Percentiles rank a stretch among this genome's conserved stretches.
These are phyloP conservation scores for Podaxis sp. DNA, from an alignment of 768 basidiomycete genomes.

Conservation along the genomic window DNA sequence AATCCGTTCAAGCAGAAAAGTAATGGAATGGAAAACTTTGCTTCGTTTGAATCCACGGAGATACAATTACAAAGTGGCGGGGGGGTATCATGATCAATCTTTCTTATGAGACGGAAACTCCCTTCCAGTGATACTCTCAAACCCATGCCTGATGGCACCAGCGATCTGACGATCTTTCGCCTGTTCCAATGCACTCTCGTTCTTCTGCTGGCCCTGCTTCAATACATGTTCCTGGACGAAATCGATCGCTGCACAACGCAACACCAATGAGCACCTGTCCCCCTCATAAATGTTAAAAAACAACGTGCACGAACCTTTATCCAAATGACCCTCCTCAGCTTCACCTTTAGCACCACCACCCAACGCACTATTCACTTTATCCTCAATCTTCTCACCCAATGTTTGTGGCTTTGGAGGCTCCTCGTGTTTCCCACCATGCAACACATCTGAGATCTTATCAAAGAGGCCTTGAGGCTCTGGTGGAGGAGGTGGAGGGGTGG, in stretches of 20 bases:
- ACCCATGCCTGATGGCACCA: conserved; percentile 29
- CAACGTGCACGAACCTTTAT: conserved; percentile 29
- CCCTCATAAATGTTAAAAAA: not conserved
- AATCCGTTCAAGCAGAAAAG: no score
- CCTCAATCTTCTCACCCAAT: conserved; percentile 13
- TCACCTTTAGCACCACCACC: conserved; percentile 26
- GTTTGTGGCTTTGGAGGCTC: conserved; percentile 17
- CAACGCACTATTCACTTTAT: conserved; percentile 23
- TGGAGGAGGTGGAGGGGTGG: conserved; percentile 17
- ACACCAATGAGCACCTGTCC: not conserved
- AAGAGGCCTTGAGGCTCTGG: conserved; percentile 14
- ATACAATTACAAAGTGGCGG: no score
- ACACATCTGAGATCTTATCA: conserved; percentile 16
- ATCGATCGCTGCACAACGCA: conserved; percentile 32
- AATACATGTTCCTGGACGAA: conserved; percentile 42
- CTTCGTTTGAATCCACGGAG: no score
- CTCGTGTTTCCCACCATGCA: conserved; percentile 16
- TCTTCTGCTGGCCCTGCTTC: conserved; percentile 33
- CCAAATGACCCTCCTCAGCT: conserved; percentile 26
- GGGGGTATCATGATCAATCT: not conserved
- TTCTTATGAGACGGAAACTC: conserved; percentile 24
- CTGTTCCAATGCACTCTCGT: conserved; percentile 40
- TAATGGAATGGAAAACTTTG: no score
- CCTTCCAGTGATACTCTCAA: conserved; percentile 32
- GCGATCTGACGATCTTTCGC: conserved; percentile 40